phyloP scores from a whole-genome alignment of 306 rosid species.

The Mimosa pudica region DNA sequence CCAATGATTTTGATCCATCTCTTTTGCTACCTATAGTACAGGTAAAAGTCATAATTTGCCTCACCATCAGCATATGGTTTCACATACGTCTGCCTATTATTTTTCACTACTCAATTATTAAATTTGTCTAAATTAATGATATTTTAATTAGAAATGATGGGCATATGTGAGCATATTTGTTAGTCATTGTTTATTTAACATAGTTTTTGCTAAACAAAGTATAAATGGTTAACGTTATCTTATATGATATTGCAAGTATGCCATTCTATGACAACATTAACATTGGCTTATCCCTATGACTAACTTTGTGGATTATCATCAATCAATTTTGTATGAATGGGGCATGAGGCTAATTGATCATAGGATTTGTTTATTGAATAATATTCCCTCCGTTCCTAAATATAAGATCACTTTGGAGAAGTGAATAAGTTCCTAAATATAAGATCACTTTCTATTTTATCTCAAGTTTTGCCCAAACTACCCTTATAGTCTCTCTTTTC shows the following conservation, averaged over 20 bases:
- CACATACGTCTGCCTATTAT: constrained; percentile 6
- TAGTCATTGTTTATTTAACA: neutral
- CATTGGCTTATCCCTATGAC: neutral
- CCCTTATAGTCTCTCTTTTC: no score
- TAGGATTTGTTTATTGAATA: neutral
- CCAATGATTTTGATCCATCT: constrained; percentile 74
- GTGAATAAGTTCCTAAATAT: no score
- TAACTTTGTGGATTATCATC: neutral
- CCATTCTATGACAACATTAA: neutral
- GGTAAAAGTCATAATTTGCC: constrained; percentile 45
- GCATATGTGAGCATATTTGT: neutral
- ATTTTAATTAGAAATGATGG: constrained; percentile 5
- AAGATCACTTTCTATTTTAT: no score
- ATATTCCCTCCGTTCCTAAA: no score
- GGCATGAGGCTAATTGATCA: neutral
- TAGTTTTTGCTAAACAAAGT: neutral
- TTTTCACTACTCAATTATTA: neutral
- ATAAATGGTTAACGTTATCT: neutral
- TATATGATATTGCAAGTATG: neutral
- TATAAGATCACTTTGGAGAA: no score
- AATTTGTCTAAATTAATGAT: neutral
- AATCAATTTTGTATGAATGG: constrained; percentile 7
- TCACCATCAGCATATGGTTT: neutral
- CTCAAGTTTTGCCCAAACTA: no score
- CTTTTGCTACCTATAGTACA: constrained; percentile 74